Evolutionary conservation across 805 yeast genomes (phyloP), one percentile per base, ranked within the genome.

Genomic region (Wickerhamiella sorbophila): DNA sequence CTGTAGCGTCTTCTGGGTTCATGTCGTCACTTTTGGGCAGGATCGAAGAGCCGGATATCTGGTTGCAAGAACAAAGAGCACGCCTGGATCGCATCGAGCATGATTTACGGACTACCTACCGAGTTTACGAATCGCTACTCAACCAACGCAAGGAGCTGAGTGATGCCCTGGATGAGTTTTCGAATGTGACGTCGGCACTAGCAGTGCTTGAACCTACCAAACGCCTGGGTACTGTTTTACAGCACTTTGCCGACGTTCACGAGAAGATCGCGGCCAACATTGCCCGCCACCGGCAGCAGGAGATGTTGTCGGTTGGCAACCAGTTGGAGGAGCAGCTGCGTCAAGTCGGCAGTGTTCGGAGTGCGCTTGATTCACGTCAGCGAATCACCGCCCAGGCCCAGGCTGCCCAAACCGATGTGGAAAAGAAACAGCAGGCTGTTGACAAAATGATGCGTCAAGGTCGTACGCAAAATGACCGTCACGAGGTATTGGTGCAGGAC

Each of bases 281-380:
- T 37, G 86, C 77, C 48, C 71, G 95, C 46, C 76, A 80, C 46
- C 77, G 85, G 44, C 60, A 81, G 60, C 94, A 84, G 58, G 96
- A 88, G 50, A 74, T 86, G 53, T 64, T 88, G 47, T 85, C 95
- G 0, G 63, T 88, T 37, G 94, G 94, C 1, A 73, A 81, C 20
- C 83, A 94, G 1, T 64, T 88, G 32, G 95, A 88, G 56, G 96
- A 87, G 56, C 87, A 91, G 57, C 65, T 77, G 38, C 70, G 97
- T 39, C 65, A 78, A 14, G 74, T 87, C 20, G 77, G 80, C 8
- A 82, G 94, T 22, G 72, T 85, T 26, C 72, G 79, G 48, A 71
- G 75, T 36, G 75, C 82, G 4, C 78, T 87, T 49, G 76, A 75
- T 37, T 85, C 84, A 44, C 70, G 97, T 50, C 70, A 74, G 44